Conservation (phyloP, 257 asterid genomes). For the Hygrophila difformis region DNA sequence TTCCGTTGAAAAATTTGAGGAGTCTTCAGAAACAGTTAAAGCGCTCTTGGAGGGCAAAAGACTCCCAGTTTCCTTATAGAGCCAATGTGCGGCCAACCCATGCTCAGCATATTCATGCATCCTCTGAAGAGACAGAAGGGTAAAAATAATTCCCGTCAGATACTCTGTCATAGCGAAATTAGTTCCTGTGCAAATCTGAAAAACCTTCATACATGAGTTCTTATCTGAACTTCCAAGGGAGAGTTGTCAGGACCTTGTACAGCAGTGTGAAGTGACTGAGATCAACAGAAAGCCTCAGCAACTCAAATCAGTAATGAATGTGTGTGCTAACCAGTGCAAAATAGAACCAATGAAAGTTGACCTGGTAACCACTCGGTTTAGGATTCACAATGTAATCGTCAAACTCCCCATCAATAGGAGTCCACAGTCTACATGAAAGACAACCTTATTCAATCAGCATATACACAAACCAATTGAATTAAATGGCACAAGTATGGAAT, state of each 20-base stretch:
- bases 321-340: not conserved
- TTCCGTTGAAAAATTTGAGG: conserved; percentile 43
- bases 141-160: conserved; percentile 8
- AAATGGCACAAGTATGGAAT: not conserved
- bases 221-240: conserved; percentile 90
- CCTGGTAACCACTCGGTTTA: conserved; percentile 99
- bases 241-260: conserved; percentile 89
- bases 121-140: conserved; percentile 31
- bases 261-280: conserved; percentile 91
- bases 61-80: conserved; percentile 81
- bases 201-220: conserved; percentile 59
- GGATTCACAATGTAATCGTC: conserved; percentile 95
- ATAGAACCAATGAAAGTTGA: conserved; percentile 15
- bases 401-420: conserved; percentile 89
- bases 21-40: conserved; percentile 34
- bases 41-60: conserved; percentile 43
- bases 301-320: conserved; percentile 22
- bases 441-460: conserved; percentile 1
- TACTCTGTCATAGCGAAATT: not conserved
- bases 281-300: conserved; percentile 24
- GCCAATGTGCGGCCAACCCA: conserved; percentile 99
- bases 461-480: conserved; percentile 10
- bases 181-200: conserved; percentile 3
- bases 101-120: conserved; percentile 98
- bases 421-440: conserved; percentile 58